Conservation (phyloP, 768 basidiomycete genomes). For the Russula compacta region DNA sequence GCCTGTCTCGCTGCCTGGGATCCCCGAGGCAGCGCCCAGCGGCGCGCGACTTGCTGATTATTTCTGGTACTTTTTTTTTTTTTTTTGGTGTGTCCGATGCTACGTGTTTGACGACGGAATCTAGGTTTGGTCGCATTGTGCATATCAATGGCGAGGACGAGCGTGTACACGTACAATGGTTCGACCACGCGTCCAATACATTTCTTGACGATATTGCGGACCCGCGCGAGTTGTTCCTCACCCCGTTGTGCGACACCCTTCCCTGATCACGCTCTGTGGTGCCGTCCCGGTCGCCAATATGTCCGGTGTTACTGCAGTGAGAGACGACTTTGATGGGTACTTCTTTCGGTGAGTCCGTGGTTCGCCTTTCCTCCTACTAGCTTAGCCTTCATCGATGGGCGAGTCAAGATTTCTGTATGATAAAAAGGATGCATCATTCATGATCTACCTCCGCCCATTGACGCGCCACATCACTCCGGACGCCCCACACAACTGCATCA, state of each 20-base stretch:
- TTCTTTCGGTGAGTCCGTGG: conserved; percentile 5
- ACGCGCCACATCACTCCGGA: conserved; percentile 21
- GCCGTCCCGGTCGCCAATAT: conserved; percentile 37
- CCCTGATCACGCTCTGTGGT: conserved; percentile 35
- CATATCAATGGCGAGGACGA: conserved; percentile 38
- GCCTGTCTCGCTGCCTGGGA: conserved; percentile 29
- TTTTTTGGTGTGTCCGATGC: neutral
- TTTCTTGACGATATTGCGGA: conserved; percentile 51
- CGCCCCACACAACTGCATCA: conserved; percentile 46
- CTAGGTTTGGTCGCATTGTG: conserved; percentile 62
- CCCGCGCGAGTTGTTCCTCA: conserved; percentile 57
- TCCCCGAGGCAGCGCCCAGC: conserved; percentile 28
- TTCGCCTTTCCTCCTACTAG: neutral
- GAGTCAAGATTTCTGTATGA: conserved; percentile 36
- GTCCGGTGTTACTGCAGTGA: neutral
- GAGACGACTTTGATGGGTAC: conserved; percentile 11
- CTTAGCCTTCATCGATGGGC: neutral
- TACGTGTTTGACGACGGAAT: neutral
- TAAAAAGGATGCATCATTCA: conserved; percentile 37
- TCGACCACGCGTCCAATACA: conserved; percentile 58
- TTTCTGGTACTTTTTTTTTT: conserved; percentile 73
- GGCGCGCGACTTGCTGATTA: conserved; percentile 42
- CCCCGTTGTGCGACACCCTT: conserved; percentile 42
- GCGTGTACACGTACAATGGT: conserved; percentile 62
- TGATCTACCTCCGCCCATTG: conserved; percentile 28